Conservation (phyloP, 2,329 filamentous ascomycete species). For the Phoma sp. region DNA sequence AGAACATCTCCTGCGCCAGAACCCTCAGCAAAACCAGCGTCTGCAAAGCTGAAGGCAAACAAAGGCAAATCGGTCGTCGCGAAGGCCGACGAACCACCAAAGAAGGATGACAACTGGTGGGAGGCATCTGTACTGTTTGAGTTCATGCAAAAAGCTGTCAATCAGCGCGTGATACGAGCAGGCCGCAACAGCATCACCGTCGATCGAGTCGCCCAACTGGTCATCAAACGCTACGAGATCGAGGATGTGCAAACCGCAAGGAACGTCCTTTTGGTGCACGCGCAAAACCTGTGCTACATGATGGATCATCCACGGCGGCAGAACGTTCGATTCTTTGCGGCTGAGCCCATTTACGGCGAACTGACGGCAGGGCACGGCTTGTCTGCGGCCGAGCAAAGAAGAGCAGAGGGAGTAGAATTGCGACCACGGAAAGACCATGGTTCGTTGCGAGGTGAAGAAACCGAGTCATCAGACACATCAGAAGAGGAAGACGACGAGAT, state of each 20-base stretch:
- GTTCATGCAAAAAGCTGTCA: conserved; percentile 50
- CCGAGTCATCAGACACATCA: conserved; percentile 33
- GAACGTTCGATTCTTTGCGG: conserved; percentile 35
- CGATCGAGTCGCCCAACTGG: conserved; percentile 41
- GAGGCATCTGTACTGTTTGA: conserved; percentile 48
- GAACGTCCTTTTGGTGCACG: conserved; percentile 47
- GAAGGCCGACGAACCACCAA: conserved; percentile 31
- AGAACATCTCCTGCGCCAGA: conserved; percentile 19
- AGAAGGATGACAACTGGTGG: conserved; percentile 52
- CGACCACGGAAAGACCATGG: conserved; percentile 39
- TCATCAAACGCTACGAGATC: conserved; percentile 48
- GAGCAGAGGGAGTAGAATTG: conserved; percentile 40
- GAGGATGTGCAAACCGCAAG: conserved; percentile 42
- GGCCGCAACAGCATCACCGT: conserved; percentile 43
- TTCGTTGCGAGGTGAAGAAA: conserved; percentile 31
- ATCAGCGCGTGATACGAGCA: conserved; percentile 38
- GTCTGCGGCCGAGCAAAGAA: conserved; percentile 39
- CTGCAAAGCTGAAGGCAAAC: conserved; percentile 4
- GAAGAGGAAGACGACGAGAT: conserved; percentile 30
- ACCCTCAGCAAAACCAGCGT: conserved; percentile 7
- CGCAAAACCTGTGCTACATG: conserved; percentile 48
- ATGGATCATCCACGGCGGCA: conserved; percentile 48
- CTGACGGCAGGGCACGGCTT: conserved; percentile 35
- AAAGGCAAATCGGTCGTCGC: conserved; percentile 14
- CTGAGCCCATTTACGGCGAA: conserved; percentile 46